phyloP scores from a whole-genome alignment of 2,329 filamentous ascomycete species.

The Chaetomium globosum region DNA sequence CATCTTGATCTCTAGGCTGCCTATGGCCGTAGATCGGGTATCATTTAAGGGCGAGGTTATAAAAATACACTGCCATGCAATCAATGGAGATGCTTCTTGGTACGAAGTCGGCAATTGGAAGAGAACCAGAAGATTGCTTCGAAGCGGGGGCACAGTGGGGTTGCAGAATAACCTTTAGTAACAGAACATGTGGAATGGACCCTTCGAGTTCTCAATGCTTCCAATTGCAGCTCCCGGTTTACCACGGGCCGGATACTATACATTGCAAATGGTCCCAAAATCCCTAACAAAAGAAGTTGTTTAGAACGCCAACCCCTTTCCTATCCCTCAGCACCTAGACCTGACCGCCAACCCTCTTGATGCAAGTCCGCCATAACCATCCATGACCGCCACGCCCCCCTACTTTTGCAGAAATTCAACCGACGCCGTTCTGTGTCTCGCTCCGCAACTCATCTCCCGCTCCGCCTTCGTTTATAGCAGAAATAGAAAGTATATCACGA shows the following conservation, averaged over 20 bases:
- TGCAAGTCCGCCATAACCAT: constrained; percentile 23
- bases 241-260: not conserved
- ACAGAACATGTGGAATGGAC: constrained; percentile 1
- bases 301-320: constrained; percentile 18
- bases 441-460: not conserved
- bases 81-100: not conserved
- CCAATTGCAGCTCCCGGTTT: not conserved
- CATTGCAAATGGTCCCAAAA: constrained; percentile 6
- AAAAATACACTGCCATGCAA: not conserved
- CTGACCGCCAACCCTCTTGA: constrained; percentile 19
- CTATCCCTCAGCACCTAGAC: constrained; percentile 14
- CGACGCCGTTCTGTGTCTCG: constrained; percentile 16
- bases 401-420: constrained; percentile 22
- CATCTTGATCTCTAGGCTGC: constrained; percentile 20
- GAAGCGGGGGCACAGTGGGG: constrained; percentile 22
- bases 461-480: constrained; percentile 1
- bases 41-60: not conserved
- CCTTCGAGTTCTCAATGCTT: not conserved
- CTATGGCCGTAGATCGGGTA: not conserved
- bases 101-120: not conserved
- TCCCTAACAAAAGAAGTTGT: not conserved
- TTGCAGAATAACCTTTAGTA: not conserved
- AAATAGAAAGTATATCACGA: constrained; percentile 15
- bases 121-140: constrained; percentile 15
- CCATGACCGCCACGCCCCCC: constrained; percentile 12